Evolutionary conservation across 768 basidiomycete species (phyloP).

Genomic region (Tubosaeta sp.): DNA sequence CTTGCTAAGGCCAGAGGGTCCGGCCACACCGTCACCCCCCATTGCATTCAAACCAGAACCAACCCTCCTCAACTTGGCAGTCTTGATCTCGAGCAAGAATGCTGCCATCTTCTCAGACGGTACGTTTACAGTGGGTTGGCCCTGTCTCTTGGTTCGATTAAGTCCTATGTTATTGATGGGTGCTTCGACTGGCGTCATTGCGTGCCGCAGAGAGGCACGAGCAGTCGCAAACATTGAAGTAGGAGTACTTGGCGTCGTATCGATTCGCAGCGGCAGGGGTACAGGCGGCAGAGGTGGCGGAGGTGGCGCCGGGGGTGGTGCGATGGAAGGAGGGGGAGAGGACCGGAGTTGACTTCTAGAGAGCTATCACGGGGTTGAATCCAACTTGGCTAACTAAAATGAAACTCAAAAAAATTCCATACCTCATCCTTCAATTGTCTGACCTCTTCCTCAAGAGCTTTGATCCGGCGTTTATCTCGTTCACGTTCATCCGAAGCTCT

Average conservation of each 20-base stretch:
- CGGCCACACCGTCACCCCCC: slow-evolving; percentile 20
- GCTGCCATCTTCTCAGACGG: slow-evolving; percentile 80
- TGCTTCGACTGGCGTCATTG: slow-evolving; percentile 51
- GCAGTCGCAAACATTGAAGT: slow-evolving; percentile 48
- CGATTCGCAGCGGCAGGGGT: slow-evolving; percentile 29
- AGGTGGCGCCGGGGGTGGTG: slow-evolving; percentile 43
- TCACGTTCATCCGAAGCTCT: slow-evolving; percentile 39
- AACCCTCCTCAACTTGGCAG: slow-evolving; percentile 60
- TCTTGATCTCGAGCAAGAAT: slow-evolving; percentile 78
- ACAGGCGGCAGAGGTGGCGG: slow-evolving; percentile 39
- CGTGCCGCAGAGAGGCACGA: slow-evolving; percentile 63
- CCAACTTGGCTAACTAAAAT: neutral
- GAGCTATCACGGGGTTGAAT: slow-evolving; percentile 35
- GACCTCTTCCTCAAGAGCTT: slow-evolving; percentile 63
- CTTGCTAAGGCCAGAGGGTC: slow-evolving; percentile 29
- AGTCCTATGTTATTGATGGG: slow-evolving; percentile 53
- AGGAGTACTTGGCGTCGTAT: slow-evolving; percentile 27
- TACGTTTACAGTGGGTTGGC: slow-evolving; percentile 67
- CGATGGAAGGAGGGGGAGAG: slow-evolving; percentile 5
- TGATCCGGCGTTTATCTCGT: slow-evolving; percentile 60
- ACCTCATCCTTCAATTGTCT: slow-evolving; percentile 56
- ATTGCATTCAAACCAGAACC: slow-evolving; percentile 21
- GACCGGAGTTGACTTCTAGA: slow-evolving; percentile 34
- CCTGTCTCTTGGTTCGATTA: slow-evolving; percentile 40
- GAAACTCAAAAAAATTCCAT: neutral